Percentiles rank a stretch among this genome's conserved stretches.
These are phyloP conservation scores for Toxoplasma gondii DNA, from an alignment of 169 alveolate genomes.

Conservation along the genomic window DNA sequence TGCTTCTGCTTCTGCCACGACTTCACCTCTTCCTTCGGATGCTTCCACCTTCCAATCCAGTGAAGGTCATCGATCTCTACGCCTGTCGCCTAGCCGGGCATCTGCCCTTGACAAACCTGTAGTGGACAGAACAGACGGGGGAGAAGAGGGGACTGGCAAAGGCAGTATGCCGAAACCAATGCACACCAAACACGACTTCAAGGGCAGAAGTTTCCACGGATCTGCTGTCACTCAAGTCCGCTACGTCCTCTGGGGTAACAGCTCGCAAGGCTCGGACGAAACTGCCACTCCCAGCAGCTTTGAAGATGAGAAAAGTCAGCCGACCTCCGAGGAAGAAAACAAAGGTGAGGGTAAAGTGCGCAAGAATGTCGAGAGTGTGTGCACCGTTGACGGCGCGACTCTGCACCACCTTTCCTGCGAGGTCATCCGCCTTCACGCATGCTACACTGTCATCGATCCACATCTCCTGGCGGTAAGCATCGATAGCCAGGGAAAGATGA, in stretches of 20 bases:
- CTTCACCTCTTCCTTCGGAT: neutral
- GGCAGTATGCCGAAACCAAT: neutral
- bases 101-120: no score
- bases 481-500: no score
- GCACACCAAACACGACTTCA: neutral
- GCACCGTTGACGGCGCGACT: neutral
- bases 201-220: neutral
- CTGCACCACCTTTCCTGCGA: slow-evolving; percentile 47
- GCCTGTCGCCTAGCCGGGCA: neutral
- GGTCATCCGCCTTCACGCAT: neutral
- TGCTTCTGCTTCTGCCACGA: neutral
- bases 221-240: neutral
- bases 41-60: neutral
- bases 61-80: neutral
- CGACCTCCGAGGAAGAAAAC: neutral
- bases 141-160: neutral
- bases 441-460: slow-evolving; percentile 28
- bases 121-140: neutral
- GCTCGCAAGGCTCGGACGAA: neutral
- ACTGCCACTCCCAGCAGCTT: neutral
- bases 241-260: neutral
- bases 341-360: neutral
- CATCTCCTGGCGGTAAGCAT: slow-evolving; percentile 14
- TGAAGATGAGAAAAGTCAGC: neutral
- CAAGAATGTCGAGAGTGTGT: neutral